Base-by-base conservation (phyloP, 1,284 basidiomycete genomes). In the Volvariella volvacea region DNA sequence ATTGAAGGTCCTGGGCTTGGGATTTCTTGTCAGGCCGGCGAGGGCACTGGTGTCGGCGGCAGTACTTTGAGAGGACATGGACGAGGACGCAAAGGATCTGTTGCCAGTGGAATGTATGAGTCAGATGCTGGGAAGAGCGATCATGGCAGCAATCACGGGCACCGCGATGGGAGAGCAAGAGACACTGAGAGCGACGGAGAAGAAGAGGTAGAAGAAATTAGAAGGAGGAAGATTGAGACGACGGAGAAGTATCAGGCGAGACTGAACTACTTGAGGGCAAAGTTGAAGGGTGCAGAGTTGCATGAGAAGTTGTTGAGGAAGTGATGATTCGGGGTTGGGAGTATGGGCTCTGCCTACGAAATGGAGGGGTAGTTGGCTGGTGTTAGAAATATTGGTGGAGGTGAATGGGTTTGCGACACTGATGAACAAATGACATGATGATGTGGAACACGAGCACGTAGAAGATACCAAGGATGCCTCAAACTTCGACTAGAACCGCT, bases 231-330 rank as follows among this genome's bases (percentile, higher is more conserved):
- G 40, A 70, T 67, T 32, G 82, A 84, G 51, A 75, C 88, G 39
- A 73, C 71, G n/a, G 70, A 64, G 47, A 71, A 85, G 48, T 88
- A 86, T 57, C 76, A 80, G 47, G 72, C 73, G 31, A 75, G 83
- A 41, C 57, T 88, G 49, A 81, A 85, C 53, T 88, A 83, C 55
- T 64, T 88, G 38, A 73, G 76, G 34, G 85, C 83, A 21, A 76
- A 79, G 57, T 62, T 88, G 56, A 86, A 82, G 62, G 78, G 80
- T 21, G 83, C 84, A 2, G 80, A 88, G 62, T 59, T 88, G 42
- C 80, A 77, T 47, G 85, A 88, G 64, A 83, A 79, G 57, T 58
- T 87, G 50, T 49, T 81, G 58, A 67, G 65, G 54, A 74, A 70
- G 52, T 78, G 58, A 70, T n/a, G n/a, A n/a, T n/a, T n/a, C n/a